Percentiles rank a stretch among this genome's conserved stretches.
Conservation (phyloP, 768 basidiomycete species). For the Trametes gibbosa region DNA sequence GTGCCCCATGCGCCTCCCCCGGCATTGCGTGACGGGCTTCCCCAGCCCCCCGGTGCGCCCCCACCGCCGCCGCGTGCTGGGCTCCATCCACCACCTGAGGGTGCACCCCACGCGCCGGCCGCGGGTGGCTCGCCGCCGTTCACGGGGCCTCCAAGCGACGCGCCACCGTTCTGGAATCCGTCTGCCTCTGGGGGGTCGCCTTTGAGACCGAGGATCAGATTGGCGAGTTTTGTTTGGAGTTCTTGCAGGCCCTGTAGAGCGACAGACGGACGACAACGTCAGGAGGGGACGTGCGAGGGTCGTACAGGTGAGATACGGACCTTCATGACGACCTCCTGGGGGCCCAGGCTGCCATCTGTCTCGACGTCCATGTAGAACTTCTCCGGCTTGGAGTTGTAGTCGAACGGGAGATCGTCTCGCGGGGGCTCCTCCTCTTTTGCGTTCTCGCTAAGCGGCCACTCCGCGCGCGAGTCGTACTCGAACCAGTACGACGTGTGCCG, state of each 20-base stretch:
- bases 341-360: constrained; percentile 85
- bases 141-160: constrained; percentile 1
- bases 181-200: constrained; percentile 43
- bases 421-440: constrained; percentile 79
- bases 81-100: constrained; percentile 19
- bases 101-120: constrained; percentile 18
- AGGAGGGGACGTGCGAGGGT: neutral
- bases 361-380: constrained; percentile 96
- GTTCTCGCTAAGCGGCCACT: constrained; percentile 93
- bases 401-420: constrained; percentile 79
- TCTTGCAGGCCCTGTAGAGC: constrained; percentile 64
- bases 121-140: constrained; percentile 14
- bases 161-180: constrained; percentile 38
- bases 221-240: constrained; percentile 78
- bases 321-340: constrained; percentile 88
- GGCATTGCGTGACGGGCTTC: neutral
- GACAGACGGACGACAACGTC: neutral
- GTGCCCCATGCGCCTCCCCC: constrained; percentile 24
- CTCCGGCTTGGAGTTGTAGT: constrained; percentile 82
- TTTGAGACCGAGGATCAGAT: constrained; percentile 74
- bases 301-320: constrained; percentile 35
- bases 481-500: constrained; percentile 96
- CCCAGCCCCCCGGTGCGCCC: constrained; percentile 15
- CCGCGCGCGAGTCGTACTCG: constrained; percentile 73
- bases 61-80: constrained; percentile 29